These are phyloP conservation scores for Agaricus sinodeliciosus DNA, from an alignment of 768 basidiomycete genomes.

Conservation along the genomic window DNA sequence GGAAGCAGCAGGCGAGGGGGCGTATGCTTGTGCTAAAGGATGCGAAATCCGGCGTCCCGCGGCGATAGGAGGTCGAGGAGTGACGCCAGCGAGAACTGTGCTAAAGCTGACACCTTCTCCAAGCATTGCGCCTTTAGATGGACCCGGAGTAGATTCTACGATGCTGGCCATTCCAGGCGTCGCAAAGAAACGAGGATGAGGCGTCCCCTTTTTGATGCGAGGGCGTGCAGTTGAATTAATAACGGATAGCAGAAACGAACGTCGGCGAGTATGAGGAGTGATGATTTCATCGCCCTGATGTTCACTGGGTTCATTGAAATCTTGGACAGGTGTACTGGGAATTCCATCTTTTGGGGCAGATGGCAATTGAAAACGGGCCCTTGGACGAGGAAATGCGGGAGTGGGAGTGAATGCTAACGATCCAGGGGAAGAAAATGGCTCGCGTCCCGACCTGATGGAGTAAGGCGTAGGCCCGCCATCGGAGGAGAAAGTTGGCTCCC, in stretches of 20 bases:
- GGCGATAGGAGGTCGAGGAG: constrained; percentile 49
- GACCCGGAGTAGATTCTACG: constrained; percentile 28
- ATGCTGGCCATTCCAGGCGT: constrained; percentile 23
- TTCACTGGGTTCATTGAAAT: constrained; percentile 17
- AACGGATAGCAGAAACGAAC: constrained; percentile 77
- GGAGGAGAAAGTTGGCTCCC: constrained; percentile 70
- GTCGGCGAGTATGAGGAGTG: constrained; percentile 68
- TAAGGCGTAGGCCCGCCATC: constrained; percentile 44
- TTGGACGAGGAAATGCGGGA: constrained; percentile 53
- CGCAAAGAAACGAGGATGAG: constrained; percentile 40
- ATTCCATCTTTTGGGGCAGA: constrained; percentile 33
- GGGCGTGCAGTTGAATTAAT: constrained; percentile 80
- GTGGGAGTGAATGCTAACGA: constrained; percentile 64
- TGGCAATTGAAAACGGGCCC: constrained; percentile 56
- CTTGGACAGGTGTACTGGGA: constrained; percentile 28
- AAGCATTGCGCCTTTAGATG: constrained; percentile 10
- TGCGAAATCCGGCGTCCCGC: constrained; percentile 44
- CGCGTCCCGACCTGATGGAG: constrained; percentile 24
- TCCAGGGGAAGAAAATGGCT: constrained; percentile 48
- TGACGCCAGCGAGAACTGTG: constrained; percentile 56
- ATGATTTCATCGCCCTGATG: constrained; percentile 37
- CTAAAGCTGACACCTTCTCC: constrained; percentile 29
- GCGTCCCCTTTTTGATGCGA: constrained; percentile 57
- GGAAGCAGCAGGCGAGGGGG: constrained; percentile 32
- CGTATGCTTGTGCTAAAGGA: constrained; percentile 50